phyloP scores from a whole-genome alignment of 495 filamentous ascomycete species.

The Barbatosphaeria neglecta region DNA sequence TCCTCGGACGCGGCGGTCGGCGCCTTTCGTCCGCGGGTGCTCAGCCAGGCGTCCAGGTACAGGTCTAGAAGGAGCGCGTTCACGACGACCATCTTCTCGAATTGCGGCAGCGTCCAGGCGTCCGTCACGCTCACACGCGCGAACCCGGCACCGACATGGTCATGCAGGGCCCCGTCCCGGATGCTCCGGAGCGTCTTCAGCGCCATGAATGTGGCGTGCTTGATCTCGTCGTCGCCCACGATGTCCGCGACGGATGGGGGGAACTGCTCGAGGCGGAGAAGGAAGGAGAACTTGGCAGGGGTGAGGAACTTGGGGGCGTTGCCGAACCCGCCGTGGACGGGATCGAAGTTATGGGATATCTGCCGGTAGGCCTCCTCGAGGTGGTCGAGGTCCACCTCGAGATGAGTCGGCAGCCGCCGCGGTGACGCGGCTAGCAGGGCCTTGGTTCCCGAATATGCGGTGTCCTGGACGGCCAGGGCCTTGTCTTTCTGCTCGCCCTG shows the following conservation, averaged over 20 bases:
- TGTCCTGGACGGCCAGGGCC: too few species aligned
- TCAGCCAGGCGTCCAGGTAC: conserved; percentile 80
- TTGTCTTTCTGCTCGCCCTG: neutral
- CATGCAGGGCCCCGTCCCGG: conserved; percentile 76
- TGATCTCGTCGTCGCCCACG: conserved; percentile 71
- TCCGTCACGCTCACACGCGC: conserved; percentile 80
- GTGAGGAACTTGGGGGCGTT: conserved; percentile 83
- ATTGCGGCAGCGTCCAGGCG: conserved; percentile 89
- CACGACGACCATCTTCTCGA: conserved; percentile 98
- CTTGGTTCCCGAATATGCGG: too few species aligned
- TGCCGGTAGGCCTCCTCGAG: conserved; percentile 81
- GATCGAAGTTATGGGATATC: conserved; percentile 69
- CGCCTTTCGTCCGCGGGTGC: conserved; percentile 37
- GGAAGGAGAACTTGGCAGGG: conserved; percentile 69
- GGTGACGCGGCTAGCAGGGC: neutral
- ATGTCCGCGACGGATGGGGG: conserved; percentile 66
- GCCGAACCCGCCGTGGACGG: conserved; percentile 67
- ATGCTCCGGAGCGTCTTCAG: conserved; percentile 71
- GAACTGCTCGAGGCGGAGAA: conserved; percentile 65
- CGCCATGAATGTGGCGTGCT: conserved; percentile 68
- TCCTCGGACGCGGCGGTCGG: conserved; percentile 31
- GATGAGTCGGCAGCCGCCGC: neutral
- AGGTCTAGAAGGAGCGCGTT: conserved; percentile 78
- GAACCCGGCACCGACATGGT: conserved; percentile 85
- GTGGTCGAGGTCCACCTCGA: conserved; percentile 76